These are phyloP conservation scores for Stenocarpella maydis DNA, from an alignment of 2,329 filamentous ascomycete species.

Conservation along the genomic window DNA sequence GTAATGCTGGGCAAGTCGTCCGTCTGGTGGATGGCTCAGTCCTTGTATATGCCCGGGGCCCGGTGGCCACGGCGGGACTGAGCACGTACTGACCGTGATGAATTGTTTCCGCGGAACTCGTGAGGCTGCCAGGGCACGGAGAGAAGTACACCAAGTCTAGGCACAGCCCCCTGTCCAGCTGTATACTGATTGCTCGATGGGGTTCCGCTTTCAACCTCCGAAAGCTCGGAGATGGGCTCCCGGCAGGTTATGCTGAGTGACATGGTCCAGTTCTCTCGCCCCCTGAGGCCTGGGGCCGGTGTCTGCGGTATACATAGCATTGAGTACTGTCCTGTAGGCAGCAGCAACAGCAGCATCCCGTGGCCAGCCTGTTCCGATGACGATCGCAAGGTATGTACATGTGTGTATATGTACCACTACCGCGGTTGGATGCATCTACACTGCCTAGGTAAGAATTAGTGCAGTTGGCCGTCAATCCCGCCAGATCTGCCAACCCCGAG, in stretches of 20 bases:
- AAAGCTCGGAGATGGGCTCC: conserved; percentile 22
- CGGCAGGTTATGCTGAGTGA: conserved; percentile 23
- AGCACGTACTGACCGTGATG: too few relatives aligned
- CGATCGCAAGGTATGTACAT: too few relatives aligned
- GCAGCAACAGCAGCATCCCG: not conserved
- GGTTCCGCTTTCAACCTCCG: conserved; percentile 25
- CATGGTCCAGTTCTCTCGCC: conserved; percentile 11
- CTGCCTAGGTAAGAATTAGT: too few relatives aligned
- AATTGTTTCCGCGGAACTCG: conserved; percentile 1
- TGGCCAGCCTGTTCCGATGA: not conserved
- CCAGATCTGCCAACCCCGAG: too few relatives aligned
- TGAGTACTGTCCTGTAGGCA: too few relatives aligned
- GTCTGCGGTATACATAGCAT: not conserved
- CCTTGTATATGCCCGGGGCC: too few relatives aligned
- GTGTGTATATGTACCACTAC: too few relatives aligned
- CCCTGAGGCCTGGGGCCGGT: not conserved
- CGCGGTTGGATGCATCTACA: too few relatives aligned
- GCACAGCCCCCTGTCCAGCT: conserved; percentile 12
- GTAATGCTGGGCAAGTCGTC: not conserved
- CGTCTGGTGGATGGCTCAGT: not conserved
- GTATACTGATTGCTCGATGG: conserved; percentile 14
- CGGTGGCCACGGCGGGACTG: too few relatives aligned
- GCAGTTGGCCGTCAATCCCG: not conserved
- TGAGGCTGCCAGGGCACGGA: conserved; percentile 14
- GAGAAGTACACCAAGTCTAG: not conserved